Percentiles rank a stretch among this genome's conserved stretches.
Evolutionary conservation across 1,284 basidiomycete genomes (phyloP).

Genomic region (Chondrostereum purpureum): DNA sequence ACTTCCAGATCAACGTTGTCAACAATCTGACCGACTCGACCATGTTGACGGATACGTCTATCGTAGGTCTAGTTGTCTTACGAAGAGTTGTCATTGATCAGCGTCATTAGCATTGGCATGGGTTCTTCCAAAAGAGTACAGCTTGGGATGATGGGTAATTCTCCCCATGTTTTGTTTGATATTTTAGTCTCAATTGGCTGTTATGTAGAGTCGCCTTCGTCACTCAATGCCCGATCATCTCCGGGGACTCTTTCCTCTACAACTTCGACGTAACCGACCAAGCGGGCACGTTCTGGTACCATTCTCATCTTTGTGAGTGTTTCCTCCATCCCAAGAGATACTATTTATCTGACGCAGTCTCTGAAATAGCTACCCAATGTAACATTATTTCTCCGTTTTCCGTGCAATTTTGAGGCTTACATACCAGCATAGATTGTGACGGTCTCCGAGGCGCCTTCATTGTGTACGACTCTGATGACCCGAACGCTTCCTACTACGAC

Average conservation of each 20-base stretch:
- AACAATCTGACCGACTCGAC: background rate
- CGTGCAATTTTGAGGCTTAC: background rate
- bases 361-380: slow-evolving; percentile 10
- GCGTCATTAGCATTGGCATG: slow-evolving; percentile 23
- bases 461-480: slow-evolving; percentile 36
- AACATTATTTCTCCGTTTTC: background rate
- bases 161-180: too few relatives aligned
- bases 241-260: slow-evolving; percentile 14
- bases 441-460: slow-evolving; percentile 32
- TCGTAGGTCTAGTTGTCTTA: slow-evolving; percentile 3
- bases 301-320: slow-evolving; percentile 4
- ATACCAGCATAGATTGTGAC: slow-evolving; percentile 34
- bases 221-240: slow-evolving; percentile 17
- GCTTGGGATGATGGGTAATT: slow-evolving; percentile 23
- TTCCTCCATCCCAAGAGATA: background rate
- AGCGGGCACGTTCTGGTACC: slow-evolving; percentile 18
- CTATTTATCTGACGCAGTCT: too few relatives aligned
- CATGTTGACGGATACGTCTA: background rate
- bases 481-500: slow-evolving; percentile 30
- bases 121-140: slow-evolving; percentile 23
- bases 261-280: slow-evolving; percentile 12
- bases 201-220: slow-evolving; percentile 11
- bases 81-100: slow-evolving; percentile 14
- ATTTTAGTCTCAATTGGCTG: slow-evolving; percentile 9
- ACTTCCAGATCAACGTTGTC: background rate